Evolutionary conservation across 352 stramenopile species (phyloP).

Genomic region (Globisporangium paddicum): DNA sequence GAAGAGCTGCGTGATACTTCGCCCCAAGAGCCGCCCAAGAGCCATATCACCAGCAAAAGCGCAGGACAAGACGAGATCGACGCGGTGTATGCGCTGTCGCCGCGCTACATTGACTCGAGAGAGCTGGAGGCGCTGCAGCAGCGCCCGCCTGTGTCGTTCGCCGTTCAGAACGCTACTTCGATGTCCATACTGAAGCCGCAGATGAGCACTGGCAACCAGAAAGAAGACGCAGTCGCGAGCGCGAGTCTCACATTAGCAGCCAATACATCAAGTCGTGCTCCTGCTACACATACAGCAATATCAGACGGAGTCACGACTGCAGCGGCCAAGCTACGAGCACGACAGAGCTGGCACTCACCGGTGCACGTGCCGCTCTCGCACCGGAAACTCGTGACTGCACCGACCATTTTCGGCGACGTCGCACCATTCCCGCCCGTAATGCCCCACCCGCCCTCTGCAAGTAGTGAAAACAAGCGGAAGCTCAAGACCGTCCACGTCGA

Average conservation of each 20-base stretch:
- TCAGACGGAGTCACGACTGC: neutral
- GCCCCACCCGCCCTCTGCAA: constrained; percentile 7
- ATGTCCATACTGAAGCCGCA: neutral
- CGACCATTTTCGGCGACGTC: constrained; percentile 38
- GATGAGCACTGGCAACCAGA: constrained; percentile 15
- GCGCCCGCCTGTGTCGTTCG: constrained; percentile 33
- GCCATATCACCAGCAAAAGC: neutral
- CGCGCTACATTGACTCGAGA: constrained; percentile 24
- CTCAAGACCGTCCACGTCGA: neutral
- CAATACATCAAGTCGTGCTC: neutral
- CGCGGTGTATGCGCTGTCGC: constrained; percentile 23
- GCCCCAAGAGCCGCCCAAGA: neutral
- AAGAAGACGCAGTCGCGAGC: constrained; percentile 6
- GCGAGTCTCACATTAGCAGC: neutral
- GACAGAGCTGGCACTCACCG: constrained; percentile 57
- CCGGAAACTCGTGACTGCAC: constrained; percentile 54
- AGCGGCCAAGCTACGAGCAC: neutral
- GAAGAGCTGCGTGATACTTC: neutral
- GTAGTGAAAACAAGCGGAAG: constrained; percentile 1
- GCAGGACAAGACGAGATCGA: constrained; percentile 1
- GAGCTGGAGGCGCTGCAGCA: constrained; percentile 29
- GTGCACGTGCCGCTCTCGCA: constrained; percentile 56
- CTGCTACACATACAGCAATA: neutral
- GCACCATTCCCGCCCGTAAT: constrained; percentile 30
- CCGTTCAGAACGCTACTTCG: constrained; percentile 24